Evolutionary conservation across 805 yeast species (phyloP).

Genomic region (Peterozyma toletana): DNA sequence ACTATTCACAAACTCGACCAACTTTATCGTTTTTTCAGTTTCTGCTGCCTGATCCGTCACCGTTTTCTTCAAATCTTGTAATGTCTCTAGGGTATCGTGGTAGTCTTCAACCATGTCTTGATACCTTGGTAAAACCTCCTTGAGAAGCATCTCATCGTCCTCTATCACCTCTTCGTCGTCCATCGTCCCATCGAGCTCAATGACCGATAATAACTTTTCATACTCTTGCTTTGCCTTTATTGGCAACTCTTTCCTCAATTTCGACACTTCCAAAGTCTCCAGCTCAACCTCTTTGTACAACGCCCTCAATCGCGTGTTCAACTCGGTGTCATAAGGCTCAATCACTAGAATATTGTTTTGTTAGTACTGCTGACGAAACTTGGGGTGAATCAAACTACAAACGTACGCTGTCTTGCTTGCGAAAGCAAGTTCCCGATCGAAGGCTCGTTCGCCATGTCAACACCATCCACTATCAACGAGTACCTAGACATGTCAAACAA

Average conservation of each 20-base stretch:
- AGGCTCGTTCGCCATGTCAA: slow-evolving; percentile 22
- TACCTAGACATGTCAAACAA: slow-evolving; percentile 51
- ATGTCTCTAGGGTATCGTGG: not conserved
- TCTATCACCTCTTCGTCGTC: not conserved
- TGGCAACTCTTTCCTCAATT: slow-evolving; percentile 49
- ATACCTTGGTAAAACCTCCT: slow-evolving; percentile 3
- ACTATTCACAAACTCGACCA: not conserved
- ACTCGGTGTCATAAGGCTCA: slow-evolving; percentile 65
- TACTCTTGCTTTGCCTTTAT: slow-evolving; percentile 27
- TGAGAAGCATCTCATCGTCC: not conserved
- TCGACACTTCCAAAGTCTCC: slow-evolving; percentile 49
- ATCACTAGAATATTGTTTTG: slow-evolving; percentile 22
- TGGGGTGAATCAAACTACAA: not conserved
- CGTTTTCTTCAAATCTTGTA: not conserved
- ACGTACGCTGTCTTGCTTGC: slow-evolving; percentile 15
- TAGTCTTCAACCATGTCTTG: slow-evolving; percentile 4
- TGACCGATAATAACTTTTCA: slow-evolving; percentile 16
- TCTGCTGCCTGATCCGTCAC: slow-evolving; percentile 3
- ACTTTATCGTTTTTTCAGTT: slow-evolving; percentile 2
- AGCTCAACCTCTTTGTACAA: slow-evolving; percentile 55
- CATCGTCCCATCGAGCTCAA: too few relatives aligned
- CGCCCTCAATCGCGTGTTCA: slow-evolving; percentile 53
- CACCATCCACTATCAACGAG: slow-evolving; percentile 55
- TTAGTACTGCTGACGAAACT: not conserved
- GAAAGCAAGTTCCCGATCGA: slow-evolving; percentile 15